Conservation (phyloP, 148 eudicot species). For the Camellia lanceoleosa region DNA sequence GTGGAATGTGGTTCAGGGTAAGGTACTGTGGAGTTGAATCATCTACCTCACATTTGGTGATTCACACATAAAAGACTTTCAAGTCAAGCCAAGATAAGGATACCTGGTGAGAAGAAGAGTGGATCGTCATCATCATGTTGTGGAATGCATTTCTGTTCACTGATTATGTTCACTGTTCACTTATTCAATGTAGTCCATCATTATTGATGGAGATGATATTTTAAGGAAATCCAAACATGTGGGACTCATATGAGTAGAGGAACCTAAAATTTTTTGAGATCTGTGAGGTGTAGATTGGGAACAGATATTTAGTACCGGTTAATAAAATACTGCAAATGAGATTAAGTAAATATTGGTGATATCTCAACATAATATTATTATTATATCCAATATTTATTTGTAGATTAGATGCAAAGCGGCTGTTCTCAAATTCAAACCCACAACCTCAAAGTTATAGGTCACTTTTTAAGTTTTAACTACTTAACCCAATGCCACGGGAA, state of each 20-base stretch:
- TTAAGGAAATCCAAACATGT: neutral
- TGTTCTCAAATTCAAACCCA: no score
- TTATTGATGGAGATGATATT: neutral
- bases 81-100: slow-evolving; percentile 61
- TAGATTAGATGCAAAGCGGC: no score
- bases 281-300: no score
- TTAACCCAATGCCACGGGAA: neutral
- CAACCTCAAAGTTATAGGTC: no score
- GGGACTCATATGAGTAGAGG: neutral
- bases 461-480: no score
- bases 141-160: slow-evolving; percentile 37
- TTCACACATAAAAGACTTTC: slow-evolving; percentile 64
- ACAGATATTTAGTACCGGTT: no score
- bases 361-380: no score
- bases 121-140: slow-evolving; percentile 14
- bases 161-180: slow-evolving; percentile 5
- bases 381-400: no score
- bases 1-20: slow-evolving; percentile 19
- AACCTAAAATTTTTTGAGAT: slow-evolving; percentile 16
- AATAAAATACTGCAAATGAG: no score
- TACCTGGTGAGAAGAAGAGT: slow-evolving; percentile 23
- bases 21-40: slow-evolving; percentile 63
- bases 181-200: slow-evolving; percentile 16
- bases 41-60: slow-evolving; percentile 52
- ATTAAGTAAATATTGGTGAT: no score